Conservation (phyloP, 1,139 yeast species). For the Zygosaccharomyces sapae region DNA sequence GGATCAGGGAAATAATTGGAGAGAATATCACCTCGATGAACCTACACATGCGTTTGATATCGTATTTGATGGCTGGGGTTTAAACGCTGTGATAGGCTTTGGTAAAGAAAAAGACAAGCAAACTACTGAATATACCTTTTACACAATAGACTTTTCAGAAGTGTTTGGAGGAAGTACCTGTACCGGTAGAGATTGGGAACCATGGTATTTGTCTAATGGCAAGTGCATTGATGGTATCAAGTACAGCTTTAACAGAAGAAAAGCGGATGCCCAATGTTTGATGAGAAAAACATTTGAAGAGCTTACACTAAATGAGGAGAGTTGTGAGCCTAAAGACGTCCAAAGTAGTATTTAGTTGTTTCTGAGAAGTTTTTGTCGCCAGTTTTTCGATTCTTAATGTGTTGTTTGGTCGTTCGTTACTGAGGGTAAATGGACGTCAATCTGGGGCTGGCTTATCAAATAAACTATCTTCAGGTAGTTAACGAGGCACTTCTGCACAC, state of each 20-base stretch:
- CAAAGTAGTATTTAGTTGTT: background rate
- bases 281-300: slow-evolving; percentile 60
- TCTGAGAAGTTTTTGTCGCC: background rate
- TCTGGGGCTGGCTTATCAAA: slow-evolving; percentile 24
- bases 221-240: slow-evolving; percentile 70
- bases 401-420: slow-evolving; percentile 18
- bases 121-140: slow-evolving; percentile 27
- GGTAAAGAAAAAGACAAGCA: background rate
- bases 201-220: slow-evolving; percentile 52
- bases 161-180: slow-evolving; percentile 56
- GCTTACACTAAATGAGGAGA: slow-evolving; percentile 49
- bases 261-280: slow-evolving; percentile 63
- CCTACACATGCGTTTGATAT: slow-evolving; percentile 46
- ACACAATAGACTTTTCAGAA: slow-evolving; percentile 56
- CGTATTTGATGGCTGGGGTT: slow-evolving; percentile 67
- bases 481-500: background rate
- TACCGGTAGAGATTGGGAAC: slow-evolving; percentile 57
- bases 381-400: slow-evolving; percentile 1
- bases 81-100: slow-evolving; percentile 55
- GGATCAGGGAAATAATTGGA: slow-evolving; percentile 74
- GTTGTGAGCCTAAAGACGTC: slow-evolving; percentile 41
- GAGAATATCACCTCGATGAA: slow-evolving; percentile 44
- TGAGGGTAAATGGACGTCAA: background rate
- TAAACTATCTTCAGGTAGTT: background rate
- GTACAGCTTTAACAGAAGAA: slow-evolving; percentile 70